Conservation (phyloP, 148 eudicot genomes). For the Rhododendron henanense region DNA sequence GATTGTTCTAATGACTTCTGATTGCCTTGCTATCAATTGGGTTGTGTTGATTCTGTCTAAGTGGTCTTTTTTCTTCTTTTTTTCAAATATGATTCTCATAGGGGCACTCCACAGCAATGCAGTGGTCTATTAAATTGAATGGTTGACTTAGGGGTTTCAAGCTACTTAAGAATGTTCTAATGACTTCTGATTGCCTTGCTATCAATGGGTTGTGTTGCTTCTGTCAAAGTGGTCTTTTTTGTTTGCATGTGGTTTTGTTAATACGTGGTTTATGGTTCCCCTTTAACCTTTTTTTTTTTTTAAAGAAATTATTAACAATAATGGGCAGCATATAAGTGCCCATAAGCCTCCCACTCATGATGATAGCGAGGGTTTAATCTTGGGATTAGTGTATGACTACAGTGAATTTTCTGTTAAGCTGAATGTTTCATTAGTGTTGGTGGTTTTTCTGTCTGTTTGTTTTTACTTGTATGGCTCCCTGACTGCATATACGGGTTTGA, state of each 20-base stretch:
- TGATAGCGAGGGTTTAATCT: background rate
- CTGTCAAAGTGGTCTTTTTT: background rate
- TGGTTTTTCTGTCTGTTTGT: background rate
- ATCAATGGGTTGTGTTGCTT: background rate
- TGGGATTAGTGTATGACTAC: background rate
- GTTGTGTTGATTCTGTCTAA: background rate
- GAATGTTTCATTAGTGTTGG: background rate
- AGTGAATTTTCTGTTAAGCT: background rate
- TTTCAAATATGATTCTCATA: background rate
- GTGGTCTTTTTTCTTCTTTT: background rate
- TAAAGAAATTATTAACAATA: background rate
- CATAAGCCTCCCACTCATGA: background rate
- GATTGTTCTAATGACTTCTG: background rate
- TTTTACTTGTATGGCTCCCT: conserved; percentile 6
- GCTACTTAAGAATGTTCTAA: background rate
- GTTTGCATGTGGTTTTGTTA: background rate
- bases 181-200: background rate
- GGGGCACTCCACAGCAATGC: no score
- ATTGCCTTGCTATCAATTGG: background rate
- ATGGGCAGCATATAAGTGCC: background rate
- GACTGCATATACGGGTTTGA: conserved; percentile 11
- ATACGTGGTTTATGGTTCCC: background rate
- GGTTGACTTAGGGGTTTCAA: background rate
- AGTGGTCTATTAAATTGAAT: no score
- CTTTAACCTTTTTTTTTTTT: background rate